A percentile compares a stretch with the other conserved stretches of the same genome.
phyloP scores from a whole-genome alignment of 768 basidiomycete species.

The Dentipellis fragilis region DNA sequence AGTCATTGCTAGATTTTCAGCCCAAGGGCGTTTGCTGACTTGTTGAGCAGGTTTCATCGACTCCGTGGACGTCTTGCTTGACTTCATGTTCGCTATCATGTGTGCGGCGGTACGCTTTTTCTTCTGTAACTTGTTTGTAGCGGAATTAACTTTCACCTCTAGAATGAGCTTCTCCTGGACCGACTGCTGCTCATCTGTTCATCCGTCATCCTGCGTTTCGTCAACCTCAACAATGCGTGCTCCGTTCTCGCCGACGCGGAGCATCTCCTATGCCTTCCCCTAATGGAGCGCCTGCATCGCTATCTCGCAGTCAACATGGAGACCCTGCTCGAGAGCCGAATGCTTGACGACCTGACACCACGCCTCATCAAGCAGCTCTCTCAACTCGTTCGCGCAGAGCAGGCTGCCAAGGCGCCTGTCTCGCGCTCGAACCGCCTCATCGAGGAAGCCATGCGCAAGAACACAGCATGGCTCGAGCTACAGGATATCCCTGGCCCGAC shows the following conservation, averaged over 20 bases:
- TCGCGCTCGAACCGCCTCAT: slow-evolving; percentile 47
- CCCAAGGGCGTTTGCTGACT: neutral
- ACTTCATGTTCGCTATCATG: slow-evolving; percentile 82
- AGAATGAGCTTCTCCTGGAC: slow-evolving; percentile 89
- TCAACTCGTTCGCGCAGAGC: slow-evolving; percentile 42
- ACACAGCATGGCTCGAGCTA: slow-evolving; percentile 58
- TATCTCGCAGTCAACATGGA: slow-evolving; percentile 85
- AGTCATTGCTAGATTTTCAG: slow-evolving; percentile 15
- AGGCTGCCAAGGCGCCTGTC: slow-evolving; percentile 56
- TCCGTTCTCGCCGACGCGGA: slow-evolving; percentile 76
- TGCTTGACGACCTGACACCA: slow-evolving; percentile 67
- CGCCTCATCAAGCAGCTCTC: slow-evolving; percentile 62
- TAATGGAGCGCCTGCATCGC: slow-evolving; percentile 61
- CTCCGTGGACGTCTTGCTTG: slow-evolving; percentile 65
- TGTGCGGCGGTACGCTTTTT: slow-evolving; percentile 59
- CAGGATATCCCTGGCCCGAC: slow-evolving; percentile 62
- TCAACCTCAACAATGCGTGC: slow-evolving; percentile 68
- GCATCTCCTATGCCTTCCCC: slow-evolving; percentile 58
- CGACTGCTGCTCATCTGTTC: slow-evolving; percentile 81
- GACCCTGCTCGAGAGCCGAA: slow-evolving; percentile 66
- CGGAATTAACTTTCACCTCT: slow-evolving; percentile 37
- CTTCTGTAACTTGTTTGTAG: slow-evolving; percentile 61
- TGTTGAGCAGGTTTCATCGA: slow-evolving; percentile 44
- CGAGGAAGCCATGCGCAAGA: slow-evolving; percentile 35
- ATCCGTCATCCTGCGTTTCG: slow-evolving; percentile 51